Base-by-base conservation (phyloP, 768 basidiomycete genomes). In the Termitomyces sp. region DNA sequence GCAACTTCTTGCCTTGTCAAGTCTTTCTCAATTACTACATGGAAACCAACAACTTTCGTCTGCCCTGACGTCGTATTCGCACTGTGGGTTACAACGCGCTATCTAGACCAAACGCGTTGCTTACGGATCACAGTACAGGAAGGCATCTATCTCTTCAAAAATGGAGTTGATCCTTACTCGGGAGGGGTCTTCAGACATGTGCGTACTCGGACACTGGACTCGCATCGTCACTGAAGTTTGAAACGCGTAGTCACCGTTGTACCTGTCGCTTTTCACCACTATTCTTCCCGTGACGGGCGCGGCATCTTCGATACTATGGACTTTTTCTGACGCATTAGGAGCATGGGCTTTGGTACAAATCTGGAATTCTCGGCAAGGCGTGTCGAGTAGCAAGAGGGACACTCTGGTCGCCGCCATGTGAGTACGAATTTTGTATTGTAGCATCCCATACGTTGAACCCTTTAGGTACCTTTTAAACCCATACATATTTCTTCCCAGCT, bases 171-270 rank as follows among this genome's bases (percentile, higher is more conserved):
- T 67, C 95, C 95, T 31, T 98, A 97, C 63, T 81, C 87, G 56
- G 95, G 93, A 40, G 90, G 92, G 5, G 73, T 85, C 10, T 92
- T 96, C 67, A 82, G 87, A 66, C 94, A 96, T 71, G 95, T 95
- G 72, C 58, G 89, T 61, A 16, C 61, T 8, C 38, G 23, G n/a
- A 16, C 10, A 40, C 19, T 10, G 14, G 7, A 35, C 32, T 52
- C 38, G n/a, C 19, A 6, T 32, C 34, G 23, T 40, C 7, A 21
- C 27, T 42, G 10, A 57, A 25, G 45, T 31, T 21, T 16, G 38
- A 34, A 34, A 48, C 38, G 31, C 25, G 6, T 4, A 95, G 94
- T 94, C 92, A 0, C 93, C 91, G 6, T 69, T 93, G n/a, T 78
- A 85, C 57, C 80, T 96, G 19, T 80, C 86, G 16, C 62, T 91